Evolutionary conservation across 179 eudicot genomes (phyloP), one percentile per base, ranked within the genome.

Genomic region (Camellia oleifera): DNA sequence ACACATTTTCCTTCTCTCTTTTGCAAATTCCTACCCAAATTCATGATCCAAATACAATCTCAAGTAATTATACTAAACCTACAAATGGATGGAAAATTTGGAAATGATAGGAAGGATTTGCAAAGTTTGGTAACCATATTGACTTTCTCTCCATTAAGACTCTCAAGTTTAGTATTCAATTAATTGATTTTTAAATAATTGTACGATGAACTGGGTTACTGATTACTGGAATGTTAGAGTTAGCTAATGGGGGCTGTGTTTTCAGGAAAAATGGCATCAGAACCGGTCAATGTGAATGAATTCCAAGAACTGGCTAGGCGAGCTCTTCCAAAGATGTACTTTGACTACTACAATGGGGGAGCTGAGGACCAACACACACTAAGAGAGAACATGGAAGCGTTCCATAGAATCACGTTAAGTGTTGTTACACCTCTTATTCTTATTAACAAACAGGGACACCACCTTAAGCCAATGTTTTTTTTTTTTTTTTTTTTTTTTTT

Each of bases 331-430:
- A 93, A 94, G 83, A 89, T 91, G 97, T 91, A 84, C 84, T 94
- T 90, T 76, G 97, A 94, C 80, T 93, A 74, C 73, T 91, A 77
- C 79, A 82, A 84, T 32, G 97, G 93, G 18, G 97, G 90, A 82
- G 95, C 98, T 74, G 97, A 94, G 83, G 98, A 94, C 79, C 87
- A 91, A 74, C 84, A 93, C 81, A 94, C 96, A 3, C 86, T 91
- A 42, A 82, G 80, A 80, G 92, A 91, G 78, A 92, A 92, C 79
- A 75, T 82, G 52, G 84, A 85, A 85, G 91, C 92, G 54, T 94
- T 87, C 84, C 86, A 79, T 20, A 86, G 88, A 82, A 89, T 90
- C 83, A 87, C 44, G 95, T 90, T 84, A 78, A 82, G 52, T 73
- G 61, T 56, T 32, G 40, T 32, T 26, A 7, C 20, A 26, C n/a